These are phyloP conservation scores for Neurospora sp. DNA, from an alignment of 2,329 filamentous ascomycete species.

Conservation along the genomic window DNA sequence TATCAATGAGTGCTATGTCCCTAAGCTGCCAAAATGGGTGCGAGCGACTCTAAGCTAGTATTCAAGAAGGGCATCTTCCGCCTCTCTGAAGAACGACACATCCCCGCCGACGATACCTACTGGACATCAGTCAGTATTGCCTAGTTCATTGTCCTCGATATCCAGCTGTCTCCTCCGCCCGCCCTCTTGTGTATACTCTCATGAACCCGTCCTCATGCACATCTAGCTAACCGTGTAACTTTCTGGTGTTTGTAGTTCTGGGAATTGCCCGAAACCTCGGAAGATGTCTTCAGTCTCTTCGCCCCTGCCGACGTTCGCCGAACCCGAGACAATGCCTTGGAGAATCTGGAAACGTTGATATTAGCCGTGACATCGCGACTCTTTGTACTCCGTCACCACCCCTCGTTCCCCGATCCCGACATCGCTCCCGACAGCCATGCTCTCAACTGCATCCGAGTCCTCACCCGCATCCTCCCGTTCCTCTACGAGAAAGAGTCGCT, in stretches of 20 bases:
- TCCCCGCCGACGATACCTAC: conserved; percentile 79
- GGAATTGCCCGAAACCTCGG: conserved; percentile 89
- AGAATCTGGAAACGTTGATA: conserved; percentile 84
- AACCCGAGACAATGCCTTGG: conserved; percentile 72
- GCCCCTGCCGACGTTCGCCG: conserved; percentile 80
- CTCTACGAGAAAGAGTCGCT: conserved; percentile 83
- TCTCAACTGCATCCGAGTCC: conserved; percentile 88
- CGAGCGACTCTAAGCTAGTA: conserved; percentile 95
- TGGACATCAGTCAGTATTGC: conserved; percentile 69
- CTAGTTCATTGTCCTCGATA: neutral
- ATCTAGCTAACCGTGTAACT: conserved; percentile 1
- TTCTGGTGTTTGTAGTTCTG: conserved; percentile 58
- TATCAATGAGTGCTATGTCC: conserved; percentile 8
- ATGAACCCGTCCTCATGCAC: conserved; percentile 2
- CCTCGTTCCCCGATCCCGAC: conserved; percentile 80
- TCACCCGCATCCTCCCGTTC: conserved; percentile 83
- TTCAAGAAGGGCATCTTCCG: conserved; percentile 98
- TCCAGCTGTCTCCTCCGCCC: neutral
- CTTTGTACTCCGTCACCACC: conserved; percentile 73
- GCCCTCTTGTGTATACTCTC: conserved; percentile 5
- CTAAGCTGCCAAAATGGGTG: conserved; percentile 59
- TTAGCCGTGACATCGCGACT: conserved; percentile 75
- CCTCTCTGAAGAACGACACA: conserved; percentile 82
- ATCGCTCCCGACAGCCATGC: conserved; percentile 77
- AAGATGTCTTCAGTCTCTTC: conserved; percentile 95